Evolutionary conservation across 345 rosid species (phyloP), one percentile per base, ranked within the genome.

Genomic region (Eucalyptus sp.): DNA sequence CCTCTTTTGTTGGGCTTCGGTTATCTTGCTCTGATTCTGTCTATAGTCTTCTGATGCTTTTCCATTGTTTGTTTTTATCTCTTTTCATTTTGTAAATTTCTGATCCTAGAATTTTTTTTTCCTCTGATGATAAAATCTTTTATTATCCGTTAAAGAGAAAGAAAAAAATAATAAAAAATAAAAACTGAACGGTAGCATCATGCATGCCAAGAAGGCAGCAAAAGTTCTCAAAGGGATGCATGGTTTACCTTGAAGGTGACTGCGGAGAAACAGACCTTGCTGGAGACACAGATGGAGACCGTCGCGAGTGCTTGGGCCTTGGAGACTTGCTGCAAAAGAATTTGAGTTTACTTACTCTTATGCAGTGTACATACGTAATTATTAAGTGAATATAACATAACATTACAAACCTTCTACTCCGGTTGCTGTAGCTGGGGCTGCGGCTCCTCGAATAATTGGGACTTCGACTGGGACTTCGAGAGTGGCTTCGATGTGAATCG

Each of bases 381-480:
- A 10, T 86, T 33, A 44, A 52, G 44, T 86, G 49, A 14, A 54
- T 24, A 49, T 37, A 43, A 86, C n/a, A 22, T 14, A 86, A 58
- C 6, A 43, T 85, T 50, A 87, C 91, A 66, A 43, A 96, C 98
- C 99, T 96, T 89, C 94, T 91, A 92, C 97, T 95, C 89, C 90
- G 90, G 93, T 91, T 88, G 89, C 94, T 92, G 64, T 90, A 90
- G 88, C 93, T 90, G 16, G 89, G 91, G 76, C 95, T 93, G 83
- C 90, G 89, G 89, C 94, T 94, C 86, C 95, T 94, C 27, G 94
- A 92, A 88, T 91, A 80, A 87, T 90, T 88, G 5, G 94, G 94
- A 88, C 95, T 94, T 17, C 90, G 95, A 89, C 95, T 94, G 83
- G 90, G 94, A 89, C 99, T 98, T 92, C 96, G 93, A 15, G 95